Evolutionary conservation across 2,329 filamentous ascomycete species (phyloP).

Genomic region (Ophiocordyceps australis): DNA sequence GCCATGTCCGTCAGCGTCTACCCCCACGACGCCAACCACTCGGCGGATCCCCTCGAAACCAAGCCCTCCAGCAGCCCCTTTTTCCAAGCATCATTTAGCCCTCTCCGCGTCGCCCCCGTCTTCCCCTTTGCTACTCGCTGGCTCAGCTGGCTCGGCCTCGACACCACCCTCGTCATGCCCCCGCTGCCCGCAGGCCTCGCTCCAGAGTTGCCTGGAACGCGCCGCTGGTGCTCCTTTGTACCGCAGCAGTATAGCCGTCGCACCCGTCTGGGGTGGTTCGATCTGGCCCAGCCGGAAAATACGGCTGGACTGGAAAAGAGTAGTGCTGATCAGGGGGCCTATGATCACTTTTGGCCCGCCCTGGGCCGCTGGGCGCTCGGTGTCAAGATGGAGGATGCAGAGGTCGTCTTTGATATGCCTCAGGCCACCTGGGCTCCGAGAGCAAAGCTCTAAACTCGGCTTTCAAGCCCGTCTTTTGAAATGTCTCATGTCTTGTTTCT

Average conservation of each 20-base stretch:
- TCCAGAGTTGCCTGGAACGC: conserved; percentile 24
- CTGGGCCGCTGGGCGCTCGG: conserved; percentile 24
- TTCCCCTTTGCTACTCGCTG: conserved; percentile 23
- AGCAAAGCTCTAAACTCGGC: no score
- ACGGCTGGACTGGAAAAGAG: conserved; percentile 2
- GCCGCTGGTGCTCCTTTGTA: conserved; percentile 22
- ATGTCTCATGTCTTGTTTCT: no score
- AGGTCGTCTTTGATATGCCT: conserved; percentile 14
- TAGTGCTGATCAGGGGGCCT: conserved; percentile 5
- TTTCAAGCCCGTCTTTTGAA: no score
- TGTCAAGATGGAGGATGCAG: conserved; percentile 17
- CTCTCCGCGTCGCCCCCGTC: conserved; percentile 18
- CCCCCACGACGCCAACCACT: conserved; percentile 26
- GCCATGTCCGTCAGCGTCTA: conserved; percentile 22
- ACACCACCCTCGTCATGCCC: conserved; percentile 25
- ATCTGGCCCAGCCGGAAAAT: conserved; percentile 19
- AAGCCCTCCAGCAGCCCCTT: conserved; percentile 17
- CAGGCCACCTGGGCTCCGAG: no score
- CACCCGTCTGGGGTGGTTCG: conserved; percentile 25
- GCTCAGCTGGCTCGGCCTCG: conserved; percentile 20
- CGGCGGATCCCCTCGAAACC: conserved; percentile 11
- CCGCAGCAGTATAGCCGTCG: conserved; percentile 11
- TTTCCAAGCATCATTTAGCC: conserved; percentile 25
- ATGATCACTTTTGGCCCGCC: conserved; percentile 28
- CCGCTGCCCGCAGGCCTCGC: conserved; percentile 23